Base-by-base conservation (phyloP, 1,284 basidiomycete genomes). In the Afroboletus lepidellus region DNA sequence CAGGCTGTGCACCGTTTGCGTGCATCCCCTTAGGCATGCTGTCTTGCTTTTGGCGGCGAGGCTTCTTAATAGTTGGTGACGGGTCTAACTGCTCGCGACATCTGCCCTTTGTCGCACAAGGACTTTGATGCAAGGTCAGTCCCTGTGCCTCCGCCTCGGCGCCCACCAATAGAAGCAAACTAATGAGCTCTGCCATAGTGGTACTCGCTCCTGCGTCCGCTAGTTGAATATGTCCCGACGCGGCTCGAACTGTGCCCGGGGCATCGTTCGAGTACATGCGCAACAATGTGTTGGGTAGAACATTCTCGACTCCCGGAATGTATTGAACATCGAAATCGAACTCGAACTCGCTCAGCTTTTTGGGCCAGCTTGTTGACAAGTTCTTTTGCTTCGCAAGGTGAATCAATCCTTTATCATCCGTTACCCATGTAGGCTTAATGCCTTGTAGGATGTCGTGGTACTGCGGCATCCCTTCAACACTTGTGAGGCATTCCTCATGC, bases 381-480 rank as follows among this genome's bases (percentile, higher is more conserved):
- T 67, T 60, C 30, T 65, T 63, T 46, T 77, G 74, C 0, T 57
- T 51, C 7, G 64, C 30, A 0, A 77, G 38, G 42, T 69, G 63
- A 4, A 67, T 60, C 0, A 75, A 51, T 0, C 65, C 65, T 18
- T 72, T 70, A 29, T 77, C 72, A 47, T 77, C 72, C 0, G 70
- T 76, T 3, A 64, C 47, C 63, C 73, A 70, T 0, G 33, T 46
- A 29, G 77, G 75, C 0, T 50, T 39, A 0, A 38, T 41, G 0
- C 74, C 74, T 11, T 59, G 57, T 6, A 64, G 25, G 15, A 64
- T 50, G 4, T 64, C n/a, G 2, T 20, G 34, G 34, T 29, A 29
- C 8, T 6, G 27, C 3, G 12, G 5, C 27, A 29, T 29, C 5
- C 27, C 27, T 6, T 29, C 27, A 3, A 29, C 6, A 12, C 27